Conservation (phyloP, 345 rosid species). For the Syzygium grande region DNA sequence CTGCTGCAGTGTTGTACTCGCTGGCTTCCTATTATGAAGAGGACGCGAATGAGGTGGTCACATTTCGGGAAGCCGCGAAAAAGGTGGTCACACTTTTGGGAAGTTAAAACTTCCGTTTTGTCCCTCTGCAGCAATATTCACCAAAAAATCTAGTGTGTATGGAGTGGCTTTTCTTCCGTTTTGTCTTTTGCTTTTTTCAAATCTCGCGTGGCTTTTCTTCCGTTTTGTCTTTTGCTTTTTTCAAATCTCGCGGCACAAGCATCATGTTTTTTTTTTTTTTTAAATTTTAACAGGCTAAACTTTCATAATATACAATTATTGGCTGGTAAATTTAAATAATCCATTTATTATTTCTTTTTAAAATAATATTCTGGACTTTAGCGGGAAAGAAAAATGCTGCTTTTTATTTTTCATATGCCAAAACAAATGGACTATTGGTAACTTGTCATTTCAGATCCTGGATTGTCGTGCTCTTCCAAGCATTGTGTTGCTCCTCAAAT, state of each 20-base stretch:
- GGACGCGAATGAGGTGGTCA: conserved; percentile 49
- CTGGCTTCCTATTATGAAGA: conserved; percentile 73
- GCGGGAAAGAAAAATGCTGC: neutral
- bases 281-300: neutral
- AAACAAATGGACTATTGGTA: neutral
- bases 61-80: conserved; percentile 16
- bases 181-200: neutral
- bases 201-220: neutral
- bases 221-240: neutral
- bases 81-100: conserved; percentile 28
- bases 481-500: conserved; percentile 57
- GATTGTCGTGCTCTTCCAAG: conserved; percentile 54
- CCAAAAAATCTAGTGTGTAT: neutral
- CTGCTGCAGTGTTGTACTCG: conserved; percentile 70
- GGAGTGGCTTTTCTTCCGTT: neutral
- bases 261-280: neutral
- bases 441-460: conserved; percentile 45
- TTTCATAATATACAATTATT: neutral
- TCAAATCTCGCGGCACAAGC: neutral
- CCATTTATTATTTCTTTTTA: neutral
- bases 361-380: neutral
- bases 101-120: neutral
- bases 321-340: neutral
- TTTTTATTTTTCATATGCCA: neutral
- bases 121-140: neutral